Percentiles rank a stretch among this genome's conserved stretches.
These are phyloP conservation scores for Trypanosoma caninum DNA, from an alignment of 208 protist species.

Conservation along the genomic window DNA sequence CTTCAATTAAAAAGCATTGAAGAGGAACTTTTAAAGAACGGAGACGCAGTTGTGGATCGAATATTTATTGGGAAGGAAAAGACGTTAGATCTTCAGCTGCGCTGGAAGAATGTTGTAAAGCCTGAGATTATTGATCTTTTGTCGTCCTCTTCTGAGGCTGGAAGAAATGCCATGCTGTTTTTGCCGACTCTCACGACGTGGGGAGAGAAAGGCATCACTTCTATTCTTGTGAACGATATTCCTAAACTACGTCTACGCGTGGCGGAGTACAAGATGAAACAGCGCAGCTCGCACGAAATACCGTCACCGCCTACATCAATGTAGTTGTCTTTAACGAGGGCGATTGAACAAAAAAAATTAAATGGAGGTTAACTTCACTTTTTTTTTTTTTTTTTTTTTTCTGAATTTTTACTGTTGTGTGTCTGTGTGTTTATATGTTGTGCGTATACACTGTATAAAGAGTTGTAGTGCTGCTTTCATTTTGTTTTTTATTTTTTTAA, in stretches of 20 bases:
- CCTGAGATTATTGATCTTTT: conserved; percentile 42
- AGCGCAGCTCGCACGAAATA: neutral
- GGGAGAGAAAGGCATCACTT: conserved; percentile 28
- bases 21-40: conserved; percentile 17
- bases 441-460: no score
- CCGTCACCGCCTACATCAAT: no score
- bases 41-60: conserved; percentile 36
- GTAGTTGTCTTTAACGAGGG: no score
- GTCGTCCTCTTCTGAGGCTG: conserved; percentile 12
- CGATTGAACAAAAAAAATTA: neutral
- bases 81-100: conserved; percentile 44
- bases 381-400: conserved; percentile 7
- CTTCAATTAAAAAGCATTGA: conserved; percentile 31
- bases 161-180: conserved; percentile 23
- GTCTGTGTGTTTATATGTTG: no score
- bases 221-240: conserved; percentile 36
- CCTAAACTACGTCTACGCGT: conserved; percentile 40
- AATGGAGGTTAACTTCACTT: neutral
- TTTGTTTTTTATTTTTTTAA: no score
- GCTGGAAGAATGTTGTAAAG: conserved; percentile 56
- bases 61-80: conserved; percentile 40
- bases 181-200: conserved; percentile 44
- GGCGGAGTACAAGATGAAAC: conserved; percentile 37
- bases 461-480: no score
- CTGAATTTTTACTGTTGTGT: neutral